Conservation (phyloP, 768 basidiomycete genomes). For the Termitomyces sp. region DNA sequence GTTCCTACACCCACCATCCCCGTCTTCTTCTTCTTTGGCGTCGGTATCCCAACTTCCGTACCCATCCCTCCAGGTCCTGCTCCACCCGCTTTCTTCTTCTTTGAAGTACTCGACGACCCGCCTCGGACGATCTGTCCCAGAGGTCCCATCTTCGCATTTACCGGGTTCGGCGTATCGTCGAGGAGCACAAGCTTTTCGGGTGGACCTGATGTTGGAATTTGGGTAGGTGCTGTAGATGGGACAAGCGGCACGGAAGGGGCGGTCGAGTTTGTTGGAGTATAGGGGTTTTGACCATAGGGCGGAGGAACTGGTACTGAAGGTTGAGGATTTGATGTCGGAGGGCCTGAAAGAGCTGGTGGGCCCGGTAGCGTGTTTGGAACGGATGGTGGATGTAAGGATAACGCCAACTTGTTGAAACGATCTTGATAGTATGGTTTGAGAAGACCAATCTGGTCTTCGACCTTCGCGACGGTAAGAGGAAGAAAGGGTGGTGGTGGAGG, state of each 20-base stretch:
- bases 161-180: conserved; percentile 57
- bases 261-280: not conserved
- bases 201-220: conserved; percentile 14
- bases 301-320: not conserved
- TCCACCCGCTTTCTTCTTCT: conserved; percentile 49
- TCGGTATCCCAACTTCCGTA: conserved; percentile 17
- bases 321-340: conserved; percentile 5
- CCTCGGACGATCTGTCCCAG: conserved; percentile 68
- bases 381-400: conserved; percentile 17
- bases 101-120: conserved; percentile 41
- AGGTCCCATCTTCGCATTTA: conserved; percentile 72
- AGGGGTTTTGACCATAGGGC: not conserved
- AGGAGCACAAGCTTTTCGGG: conserved; percentile 35
- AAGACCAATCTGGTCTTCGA: conserved; percentile 81
- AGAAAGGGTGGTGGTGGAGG: conserved; percentile 82
- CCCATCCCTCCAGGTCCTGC: conserved; percentile 21
- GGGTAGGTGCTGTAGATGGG: not conserved
- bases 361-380: conserved; percentile 15
- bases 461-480: conserved; percentile 56
- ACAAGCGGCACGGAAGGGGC: not conserved
- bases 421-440: conserved; percentile 70
- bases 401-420: conserved; percentile 44
- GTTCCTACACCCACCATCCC: conserved; percentile 34
- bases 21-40: conserved; percentile 39
- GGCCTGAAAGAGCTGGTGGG: conserved; percentile 10